Evolutionary conservation across 495 filamentous ascomycete species (phyloP).

Genomic region (Neurospora sp.): DNA sequence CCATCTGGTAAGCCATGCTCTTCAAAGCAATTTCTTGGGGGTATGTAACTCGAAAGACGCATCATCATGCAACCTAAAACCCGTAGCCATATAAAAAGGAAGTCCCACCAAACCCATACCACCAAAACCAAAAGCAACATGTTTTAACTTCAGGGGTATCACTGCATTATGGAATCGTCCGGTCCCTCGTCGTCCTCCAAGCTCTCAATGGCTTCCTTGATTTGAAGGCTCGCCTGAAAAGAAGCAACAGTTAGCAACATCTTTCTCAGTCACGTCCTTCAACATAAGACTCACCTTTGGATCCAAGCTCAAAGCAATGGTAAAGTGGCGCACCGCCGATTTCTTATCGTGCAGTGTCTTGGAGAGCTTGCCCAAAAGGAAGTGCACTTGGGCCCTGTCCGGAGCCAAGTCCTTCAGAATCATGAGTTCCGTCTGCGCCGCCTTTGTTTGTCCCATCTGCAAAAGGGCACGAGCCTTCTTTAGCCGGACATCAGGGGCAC

Average conservation of each 20-base stretch:
- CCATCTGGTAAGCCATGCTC: background rate
- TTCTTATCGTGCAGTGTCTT: slow-evolving; percentile 69
- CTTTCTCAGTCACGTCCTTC: background rate
- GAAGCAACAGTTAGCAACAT: slow-evolving; percentile 14
- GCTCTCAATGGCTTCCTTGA: slow-evolving; percentile 86
- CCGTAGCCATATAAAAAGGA: background rate
- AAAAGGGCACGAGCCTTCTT: slow-evolving; percentile 85
- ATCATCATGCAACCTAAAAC: background rate
- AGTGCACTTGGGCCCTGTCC: slow-evolving; percentile 93
- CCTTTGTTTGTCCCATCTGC: slow-evolving; percentile 56
- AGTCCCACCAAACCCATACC: background rate
- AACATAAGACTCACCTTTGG: slow-evolving; percentile 60
- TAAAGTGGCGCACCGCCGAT: slow-evolving; percentile 81
- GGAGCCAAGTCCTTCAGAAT: slow-evolving; percentile 82
- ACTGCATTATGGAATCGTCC: slow-evolving; percentile 51
- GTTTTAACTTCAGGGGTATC: slow-evolving; percentile 16
- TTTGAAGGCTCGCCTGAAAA: slow-evolving; percentile 68
- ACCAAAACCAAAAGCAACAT: background rate
- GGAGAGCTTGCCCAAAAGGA: slow-evolving; percentile 77
- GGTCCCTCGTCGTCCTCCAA: slow-evolving; percentile 78
- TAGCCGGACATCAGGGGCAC: slow-evolving; percentile 71
- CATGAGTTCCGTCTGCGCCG: slow-evolving; percentile 68
- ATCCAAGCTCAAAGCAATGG: slow-evolving; percentile 87
- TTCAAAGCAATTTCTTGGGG: background rate
- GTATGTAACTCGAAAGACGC: background rate